Evolutionary conservation across 1,284 basidiomycete species (phyloP).

Genomic region (Sanghuangporus sanghuang): DNA sequence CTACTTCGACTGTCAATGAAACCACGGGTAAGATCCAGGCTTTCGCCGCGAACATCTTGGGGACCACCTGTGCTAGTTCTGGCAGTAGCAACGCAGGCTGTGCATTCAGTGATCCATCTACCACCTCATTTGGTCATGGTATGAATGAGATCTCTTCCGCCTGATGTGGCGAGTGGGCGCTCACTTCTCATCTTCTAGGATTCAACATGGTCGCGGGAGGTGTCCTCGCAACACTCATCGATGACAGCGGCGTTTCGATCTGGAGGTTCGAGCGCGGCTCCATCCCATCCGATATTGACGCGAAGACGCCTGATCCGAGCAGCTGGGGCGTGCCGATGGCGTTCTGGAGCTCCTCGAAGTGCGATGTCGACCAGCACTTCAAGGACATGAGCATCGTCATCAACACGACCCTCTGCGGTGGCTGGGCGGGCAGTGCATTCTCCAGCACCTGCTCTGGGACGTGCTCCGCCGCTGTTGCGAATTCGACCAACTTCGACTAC

Average conservation of each 20-base stretch:
- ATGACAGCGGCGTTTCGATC: constrained; percentile 60
- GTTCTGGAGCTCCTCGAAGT: constrained; percentile 54
- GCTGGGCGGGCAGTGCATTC: constrained; percentile 61
- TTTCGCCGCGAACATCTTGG: constrained; percentile 31
- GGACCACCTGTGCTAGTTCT: constrained; percentile 44
- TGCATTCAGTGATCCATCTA: constrained; percentile 48
- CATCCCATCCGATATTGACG: constrained; percentile 68
- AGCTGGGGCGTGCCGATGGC: constrained; percentile 68
- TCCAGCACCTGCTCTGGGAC: constrained; percentile 41
- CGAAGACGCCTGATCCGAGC: constrained; percentile 51
- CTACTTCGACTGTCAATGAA: constrained; percentile 22
- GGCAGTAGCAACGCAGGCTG: constrained; percentile 60
- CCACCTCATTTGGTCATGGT: constrained; percentile 56
- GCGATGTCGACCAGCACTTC: constrained; percentile 67
- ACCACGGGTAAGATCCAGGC: constrained; percentile 12
- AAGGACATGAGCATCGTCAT: constrained; percentile 62
- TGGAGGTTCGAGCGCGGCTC: constrained; percentile 70
- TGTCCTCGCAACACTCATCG: constrained; percentile 73
- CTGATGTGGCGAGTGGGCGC: neutral
- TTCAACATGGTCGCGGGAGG: constrained; percentile 71
- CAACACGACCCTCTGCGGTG: constrained; percentile 66
- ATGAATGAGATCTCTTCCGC: neutral
- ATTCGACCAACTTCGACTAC: constrained; percentile 55
- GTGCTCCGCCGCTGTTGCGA: constrained; percentile 58
- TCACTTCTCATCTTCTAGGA: neutral